phyloP scores from a whole-genome alignment of 116 monocot species.

The Zostera marina region DNA sequence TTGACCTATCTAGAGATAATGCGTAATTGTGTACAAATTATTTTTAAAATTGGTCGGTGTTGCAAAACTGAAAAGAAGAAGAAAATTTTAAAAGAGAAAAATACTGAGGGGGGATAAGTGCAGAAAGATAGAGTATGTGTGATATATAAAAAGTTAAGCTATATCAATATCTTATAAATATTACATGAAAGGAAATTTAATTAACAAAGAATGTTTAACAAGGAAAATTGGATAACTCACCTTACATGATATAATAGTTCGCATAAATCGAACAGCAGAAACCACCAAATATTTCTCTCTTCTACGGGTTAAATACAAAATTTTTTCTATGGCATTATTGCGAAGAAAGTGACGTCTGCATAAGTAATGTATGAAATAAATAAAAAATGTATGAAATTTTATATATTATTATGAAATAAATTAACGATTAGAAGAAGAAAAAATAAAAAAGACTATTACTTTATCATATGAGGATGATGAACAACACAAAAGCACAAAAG shows the following conservation, averaged over 20 bases:
- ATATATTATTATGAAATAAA: not conserved
- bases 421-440: not conserved
- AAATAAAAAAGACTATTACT: constrained; percentile 24
- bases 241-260: constrained; percentile 25
- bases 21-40: too few relatives aligned
- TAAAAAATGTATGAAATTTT: not conserved
- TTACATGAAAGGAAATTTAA: not conserved
- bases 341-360: constrained; percentile 21
- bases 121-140: too few relatives aligned
- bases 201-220: not conserved
- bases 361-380: not conserved
- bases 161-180: too few relatives aligned
- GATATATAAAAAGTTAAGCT: too few relatives aligned
- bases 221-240: constrained; percentile 10
- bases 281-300: constrained; percentile 25
- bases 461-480: constrained; percentile 85
- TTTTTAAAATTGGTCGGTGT: too few relatives aligned
- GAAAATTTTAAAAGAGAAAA: too few relatives aligned
- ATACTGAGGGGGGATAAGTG: too few relatives aligned
- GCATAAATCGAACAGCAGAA: constrained; percentile 26
- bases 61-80: too few relatives aligned
- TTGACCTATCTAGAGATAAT: too few relatives aligned
- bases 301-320: constrained; percentile 17
- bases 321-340: constrained; percentile 28
- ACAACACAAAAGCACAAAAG: constrained; percentile 85